A percentile compares a stretch with the other conserved stretches of the same genome.
Evolutionary conservation across 352 stramenopile genomes (phyloP).

Genomic region (Saprolegnia diclina): DNA sequence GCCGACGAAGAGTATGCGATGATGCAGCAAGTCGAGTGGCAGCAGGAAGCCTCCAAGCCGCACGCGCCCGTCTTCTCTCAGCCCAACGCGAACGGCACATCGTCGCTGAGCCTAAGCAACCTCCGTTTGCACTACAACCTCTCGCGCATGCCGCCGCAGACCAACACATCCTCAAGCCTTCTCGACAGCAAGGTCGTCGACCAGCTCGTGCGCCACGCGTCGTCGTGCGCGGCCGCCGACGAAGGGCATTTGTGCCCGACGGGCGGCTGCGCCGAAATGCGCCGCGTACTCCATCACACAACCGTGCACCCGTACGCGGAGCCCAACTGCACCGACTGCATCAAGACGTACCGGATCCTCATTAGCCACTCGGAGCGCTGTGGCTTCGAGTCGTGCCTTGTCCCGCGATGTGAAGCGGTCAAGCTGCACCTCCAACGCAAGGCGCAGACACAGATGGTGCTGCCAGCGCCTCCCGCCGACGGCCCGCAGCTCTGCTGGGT

Average conservation of each 20-base stretch:
- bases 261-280: slow-evolving; percentile 24
- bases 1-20: slow-evolving; percentile 27
- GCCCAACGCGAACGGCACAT: not conserved
- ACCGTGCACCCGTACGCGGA: slow-evolving; percentile 20
- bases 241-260: slow-evolving; percentile 15
- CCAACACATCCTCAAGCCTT: slow-evolving; percentile 5
- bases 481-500: slow-evolving; percentile 26
- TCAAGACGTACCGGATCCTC: slow-evolving; percentile 26
- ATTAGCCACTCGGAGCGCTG: slow-evolving; percentile 25
- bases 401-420: slow-evolving; percentile 21
- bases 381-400: slow-evolving; percentile 4
- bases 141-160: slow-evolving; percentile 19
- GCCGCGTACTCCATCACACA: slow-evolving; percentile 22
- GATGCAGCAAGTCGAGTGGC: slow-evolving; percentile 25
- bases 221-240: slow-evolving; percentile 3
- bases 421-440: slow-evolving; percentile 21
- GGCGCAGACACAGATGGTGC: slow-evolving; percentile 8
- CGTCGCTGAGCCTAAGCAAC: slow-evolving; percentile 9
- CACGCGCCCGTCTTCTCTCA: not conserved
- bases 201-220: slow-evolving; percentile 18
- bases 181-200: slow-evolving; percentile 24
- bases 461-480: not conserved
- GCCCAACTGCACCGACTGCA: slow-evolving; percentile 28
- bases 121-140: slow-evolving; percentile 23
- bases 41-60: not conserved